phyloP scores from a whole-genome alignment of 805 yeast genomes.

The Candida silvatica region DNA sequence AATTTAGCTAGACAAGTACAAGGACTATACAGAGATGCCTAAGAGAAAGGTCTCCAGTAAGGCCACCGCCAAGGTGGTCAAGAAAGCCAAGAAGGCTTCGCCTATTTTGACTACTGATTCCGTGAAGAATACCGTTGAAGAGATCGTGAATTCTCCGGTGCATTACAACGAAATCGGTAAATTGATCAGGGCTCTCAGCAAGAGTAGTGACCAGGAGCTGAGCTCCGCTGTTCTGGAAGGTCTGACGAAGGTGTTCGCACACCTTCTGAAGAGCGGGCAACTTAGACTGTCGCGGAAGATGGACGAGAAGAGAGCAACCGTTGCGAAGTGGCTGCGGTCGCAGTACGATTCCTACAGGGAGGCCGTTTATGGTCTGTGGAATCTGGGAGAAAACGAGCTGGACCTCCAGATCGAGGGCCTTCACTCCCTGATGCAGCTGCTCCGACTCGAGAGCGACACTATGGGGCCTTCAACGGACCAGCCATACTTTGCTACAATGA shows the following conservation, averaged over 20 bases:
- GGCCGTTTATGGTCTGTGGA: constrained; percentile 33
- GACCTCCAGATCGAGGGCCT: constrained; percentile 30
- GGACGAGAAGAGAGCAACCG: constrained; percentile 22
- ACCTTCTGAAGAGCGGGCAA: too few species aligned
- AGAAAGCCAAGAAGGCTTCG: neutral
- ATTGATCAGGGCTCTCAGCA: constrained; percentile 32
- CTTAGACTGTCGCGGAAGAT: too few species aligned
- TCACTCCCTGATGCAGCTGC: constrained; percentile 47
- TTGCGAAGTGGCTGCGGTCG: constrained; percentile 56
- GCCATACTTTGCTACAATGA: constrained; percentile 53
- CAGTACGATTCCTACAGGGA: constrained; percentile 48
- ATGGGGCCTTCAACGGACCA: constrained; percentile 43
- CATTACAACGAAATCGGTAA: constrained; percentile 46
- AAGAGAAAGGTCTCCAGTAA: neutral
- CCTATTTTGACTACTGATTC: constrained; percentile 11
- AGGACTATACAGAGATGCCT: constrained; percentile 2
- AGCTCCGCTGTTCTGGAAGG: too few species aligned
- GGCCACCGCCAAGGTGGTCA: too few species aligned
- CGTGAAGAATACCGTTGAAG: constrained; percentile 17
- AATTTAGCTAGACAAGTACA: neutral
- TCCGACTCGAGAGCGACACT: constrained; percentile 46
- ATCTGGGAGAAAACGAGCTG: constrained; percentile 21
- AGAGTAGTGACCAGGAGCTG: constrained; percentile 12
- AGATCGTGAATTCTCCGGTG: constrained; percentile 35
- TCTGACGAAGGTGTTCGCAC: too few species aligned